A percentile compares a stretch with the other conserved stretches of the same genome.
phyloP scores from a whole-genome alignment of 2,329 filamentous ascomycete species.

The Fusarium cyanostomum region DNA sequence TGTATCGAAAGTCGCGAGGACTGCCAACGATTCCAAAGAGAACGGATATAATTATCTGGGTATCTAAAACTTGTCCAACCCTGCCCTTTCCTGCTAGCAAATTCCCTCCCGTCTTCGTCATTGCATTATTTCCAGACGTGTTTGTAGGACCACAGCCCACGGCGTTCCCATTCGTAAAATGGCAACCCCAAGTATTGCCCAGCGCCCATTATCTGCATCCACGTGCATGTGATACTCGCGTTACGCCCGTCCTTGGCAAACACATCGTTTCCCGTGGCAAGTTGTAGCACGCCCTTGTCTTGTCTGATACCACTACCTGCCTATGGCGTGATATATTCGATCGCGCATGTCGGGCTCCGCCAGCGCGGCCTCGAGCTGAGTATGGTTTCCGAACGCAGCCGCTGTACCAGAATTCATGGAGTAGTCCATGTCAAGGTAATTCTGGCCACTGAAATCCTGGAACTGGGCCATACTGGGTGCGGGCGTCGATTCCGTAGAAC shows the following conservation, averaged over 20 bases:
- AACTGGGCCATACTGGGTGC: conserved; percentile 25
- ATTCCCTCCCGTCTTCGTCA: too few relatives aligned
- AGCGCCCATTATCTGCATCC: neutral
- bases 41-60: conserved; percentile 16
- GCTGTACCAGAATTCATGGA: conserved; percentile 3
- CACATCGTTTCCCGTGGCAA: conserved; percentile 3
- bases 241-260: conserved; percentile 11
- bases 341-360: conserved; percentile 37
- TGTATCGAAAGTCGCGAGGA: conserved; percentile 6
- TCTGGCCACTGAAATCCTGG: conserved; percentile 32
- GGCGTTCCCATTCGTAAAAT: neutral
- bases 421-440: conserved; percentile 42
- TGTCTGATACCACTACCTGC: conserved; percentile 18
- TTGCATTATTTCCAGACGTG: too few relatives aligned
- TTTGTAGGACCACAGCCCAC: neutral
- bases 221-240: neutral
- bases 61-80: conserved; percentile 3
- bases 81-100: too few relatives aligned
- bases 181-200: neutral
- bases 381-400: conserved; percentile 30
- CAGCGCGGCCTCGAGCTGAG: conserved; percentile 36
- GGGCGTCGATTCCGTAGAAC: conserved; percentile 11
- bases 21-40: conserved; percentile 10
- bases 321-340: conserved; percentile 38
- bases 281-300: neutral